A percentile compares a stretch with the other conserved stretches of the same genome.
Evolutionary conservation across 2,329 filamentous ascomycete genomes (phyloP).

Genomic region (Emergomyces pasteurianus): DNA sequence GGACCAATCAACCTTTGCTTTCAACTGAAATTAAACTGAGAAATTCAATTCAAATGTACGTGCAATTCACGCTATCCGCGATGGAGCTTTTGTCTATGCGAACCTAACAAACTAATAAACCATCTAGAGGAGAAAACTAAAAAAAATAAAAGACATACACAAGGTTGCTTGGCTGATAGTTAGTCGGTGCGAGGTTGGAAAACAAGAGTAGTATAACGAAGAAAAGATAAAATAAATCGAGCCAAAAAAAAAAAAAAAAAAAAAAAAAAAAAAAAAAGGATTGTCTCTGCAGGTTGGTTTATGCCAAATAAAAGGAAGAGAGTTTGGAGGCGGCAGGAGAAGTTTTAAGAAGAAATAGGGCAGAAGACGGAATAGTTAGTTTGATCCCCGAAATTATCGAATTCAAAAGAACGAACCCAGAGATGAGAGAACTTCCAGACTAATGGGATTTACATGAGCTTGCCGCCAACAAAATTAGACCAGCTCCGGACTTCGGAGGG

Average conservation of each 20-base stretch:
- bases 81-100: neutral
- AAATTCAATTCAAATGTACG: neutral
- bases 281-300: neutral
- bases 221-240: neutral
- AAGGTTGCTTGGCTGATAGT: neutral
- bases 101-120: neutral
- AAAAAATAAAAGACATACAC: neutral
- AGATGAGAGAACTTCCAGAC: neutral
- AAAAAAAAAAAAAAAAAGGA: neutral
- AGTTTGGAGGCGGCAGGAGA: neutral
- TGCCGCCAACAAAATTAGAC: conserved; percentile 85
- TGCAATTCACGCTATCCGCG: neutral
- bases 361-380: neutral
- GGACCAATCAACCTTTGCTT: neutral
- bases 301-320: neutral
- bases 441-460: conserved; percentile 28
- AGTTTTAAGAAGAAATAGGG: neutral
- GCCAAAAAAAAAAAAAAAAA: neutral
- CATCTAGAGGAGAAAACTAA: neutral
- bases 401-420: neutral
- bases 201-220: neutral
- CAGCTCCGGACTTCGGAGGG: conserved; percentile 84
- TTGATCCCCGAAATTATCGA: neutral
- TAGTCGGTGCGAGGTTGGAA: neutral
- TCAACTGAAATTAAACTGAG: neutral